These are phyloP conservation scores for Hippophae rhamnoides DNA, from an alignment of 306 rosid species.

Conservation along the genomic window DNA sequence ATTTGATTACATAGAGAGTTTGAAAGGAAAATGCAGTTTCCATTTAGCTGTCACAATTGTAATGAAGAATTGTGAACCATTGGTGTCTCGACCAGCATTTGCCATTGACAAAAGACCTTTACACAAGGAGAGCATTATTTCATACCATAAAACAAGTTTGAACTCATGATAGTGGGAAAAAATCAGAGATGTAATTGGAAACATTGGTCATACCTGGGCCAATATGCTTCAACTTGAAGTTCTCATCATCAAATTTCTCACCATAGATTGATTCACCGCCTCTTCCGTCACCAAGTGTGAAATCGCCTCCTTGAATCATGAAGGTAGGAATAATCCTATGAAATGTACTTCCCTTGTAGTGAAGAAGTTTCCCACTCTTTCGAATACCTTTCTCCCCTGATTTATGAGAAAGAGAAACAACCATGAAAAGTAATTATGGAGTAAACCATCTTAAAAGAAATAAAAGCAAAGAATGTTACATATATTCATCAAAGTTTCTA, in stretches of 20 bases:
- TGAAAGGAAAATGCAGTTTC: slow-evolving; percentile 34
- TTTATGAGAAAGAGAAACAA: neutral
- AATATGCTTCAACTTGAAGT: slow-evolving; percentile 87
- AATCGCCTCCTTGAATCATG: slow-evolving; percentile 98
- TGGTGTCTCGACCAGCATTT: slow-evolving; percentile 81
- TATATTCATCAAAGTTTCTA: too few species aligned
- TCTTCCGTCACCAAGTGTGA: slow-evolving; percentile 89
- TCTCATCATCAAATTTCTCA: slow-evolving; percentile 88
- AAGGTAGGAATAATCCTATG: slow-evolving; percentile 97
- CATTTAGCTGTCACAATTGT: slow-evolving; percentile 95
- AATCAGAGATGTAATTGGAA: neutral
- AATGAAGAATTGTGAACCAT: slow-evolving; percentile 93
- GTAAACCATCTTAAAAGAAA: neutral
- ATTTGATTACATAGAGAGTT: slow-evolving; percentile 5
- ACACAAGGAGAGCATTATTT: slow-evolving; percentile 3
- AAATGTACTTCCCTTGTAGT: slow-evolving; percentile 75
- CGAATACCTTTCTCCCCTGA: slow-evolving; percentile 91
- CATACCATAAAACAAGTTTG: slow-evolving; percentile 1
- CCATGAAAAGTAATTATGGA: neutral
- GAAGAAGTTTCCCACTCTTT: slow-evolving; percentile 75
- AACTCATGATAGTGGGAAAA: neutral
- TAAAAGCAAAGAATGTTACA: neutral
- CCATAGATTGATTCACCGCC: slow-evolving; percentile 98
- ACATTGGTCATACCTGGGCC: slow-evolving; percentile 57
- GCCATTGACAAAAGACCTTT: slow-evolving; percentile 91